Percentiles rank a stretch among this genome's conserved stretches.
Evolutionary conservation across 495 filamentous ascomycete genomes (phyloP).

Genomic region (Penicillium herquei): DNA sequence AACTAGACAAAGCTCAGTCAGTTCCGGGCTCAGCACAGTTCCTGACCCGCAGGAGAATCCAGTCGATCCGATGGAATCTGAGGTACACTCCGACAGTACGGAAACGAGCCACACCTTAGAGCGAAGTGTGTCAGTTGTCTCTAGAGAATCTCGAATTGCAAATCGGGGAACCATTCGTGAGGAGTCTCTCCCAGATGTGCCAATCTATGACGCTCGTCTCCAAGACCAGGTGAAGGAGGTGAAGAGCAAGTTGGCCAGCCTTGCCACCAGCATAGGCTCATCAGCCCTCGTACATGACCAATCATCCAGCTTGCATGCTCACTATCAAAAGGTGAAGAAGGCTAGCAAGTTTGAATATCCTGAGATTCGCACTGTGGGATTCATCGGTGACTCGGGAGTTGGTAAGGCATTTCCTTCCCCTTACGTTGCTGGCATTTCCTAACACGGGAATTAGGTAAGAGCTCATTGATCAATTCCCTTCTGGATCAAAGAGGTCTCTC

Average conservation of each 20-base stretch:
- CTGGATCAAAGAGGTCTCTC: constrained; percentile 23
- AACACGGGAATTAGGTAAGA: constrained; percentile 23
- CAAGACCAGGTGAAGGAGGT: constrained; percentile 17
- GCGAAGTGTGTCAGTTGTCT: background rate
- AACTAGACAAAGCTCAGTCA: background rate
- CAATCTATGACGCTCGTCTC: constrained; percentile 16
- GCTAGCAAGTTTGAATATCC: constrained; percentile 21
- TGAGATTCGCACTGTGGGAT: constrained; percentile 21
- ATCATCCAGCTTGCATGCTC: constrained; percentile 2
- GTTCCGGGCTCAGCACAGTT: too few species aligned
- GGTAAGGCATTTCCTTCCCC: constrained; percentile 1
- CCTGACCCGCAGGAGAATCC: too few species aligned
- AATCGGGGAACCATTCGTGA: background rate
- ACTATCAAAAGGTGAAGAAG: background rate
- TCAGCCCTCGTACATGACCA: constrained; percentile 6
- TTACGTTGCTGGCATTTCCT: background rate
- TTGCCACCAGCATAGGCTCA: constrained; percentile 8
- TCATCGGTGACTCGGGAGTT: constrained; percentile 6
- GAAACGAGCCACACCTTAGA: background rate
- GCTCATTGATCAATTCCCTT: constrained; percentile 33
- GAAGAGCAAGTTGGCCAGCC: constrained; percentile 11
- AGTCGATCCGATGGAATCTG: background rate
- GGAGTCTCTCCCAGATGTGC: constrained; percentile 16
- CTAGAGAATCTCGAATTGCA: background rate
- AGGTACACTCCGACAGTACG: background rate